A percentile compares a stretch with the other conserved stretches of the same genome.
Evolutionary conservation across 345 rosid species (phyloP).

Genomic region (Sapria himalayana): DNA sequence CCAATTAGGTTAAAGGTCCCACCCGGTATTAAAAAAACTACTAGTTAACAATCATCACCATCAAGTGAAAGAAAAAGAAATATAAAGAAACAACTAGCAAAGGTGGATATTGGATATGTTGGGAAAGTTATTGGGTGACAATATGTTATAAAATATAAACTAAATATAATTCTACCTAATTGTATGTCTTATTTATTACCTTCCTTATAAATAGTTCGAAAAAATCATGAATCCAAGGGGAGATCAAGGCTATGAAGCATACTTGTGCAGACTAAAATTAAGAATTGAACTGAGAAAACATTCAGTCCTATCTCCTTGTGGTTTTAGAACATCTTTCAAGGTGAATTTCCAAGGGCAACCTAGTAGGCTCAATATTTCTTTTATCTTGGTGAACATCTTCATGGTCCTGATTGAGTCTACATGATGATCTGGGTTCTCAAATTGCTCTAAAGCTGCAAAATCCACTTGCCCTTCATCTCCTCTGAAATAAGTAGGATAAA

Average conservation of each 20-base stretch:
- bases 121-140: background rate
- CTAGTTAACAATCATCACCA: no score
- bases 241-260: conserved; percentile 8
- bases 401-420: conserved; percentile 24
- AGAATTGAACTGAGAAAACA: conserved; percentile 54
- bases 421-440: conserved; percentile 81
- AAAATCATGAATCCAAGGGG: no score
- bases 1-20: no score
- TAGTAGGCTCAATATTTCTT: conserved; percentile 19
- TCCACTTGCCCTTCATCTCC: conserved; percentile 65
- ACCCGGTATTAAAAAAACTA: no score
- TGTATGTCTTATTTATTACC: no score
- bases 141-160: no score
- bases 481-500: conserved; percentile 14
- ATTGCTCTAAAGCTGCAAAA: conserved; percentile 49
- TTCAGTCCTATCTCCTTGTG: conserved; percentile 44
- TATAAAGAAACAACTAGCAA: conserved; percentile 6
- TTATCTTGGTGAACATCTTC: conserved; percentile 28
- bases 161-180: no score
- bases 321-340: conserved; percentile 47
- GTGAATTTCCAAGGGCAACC: conserved; percentile 35
- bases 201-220: background rate
- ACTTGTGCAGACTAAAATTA: conserved; percentile 71
- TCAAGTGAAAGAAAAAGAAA: no score
- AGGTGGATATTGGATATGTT: background rate